Evolutionary conservation across 2,329 filamentous ascomycete genomes (phyloP).

Genomic region (Pseudomassariella vexata): DNA sequence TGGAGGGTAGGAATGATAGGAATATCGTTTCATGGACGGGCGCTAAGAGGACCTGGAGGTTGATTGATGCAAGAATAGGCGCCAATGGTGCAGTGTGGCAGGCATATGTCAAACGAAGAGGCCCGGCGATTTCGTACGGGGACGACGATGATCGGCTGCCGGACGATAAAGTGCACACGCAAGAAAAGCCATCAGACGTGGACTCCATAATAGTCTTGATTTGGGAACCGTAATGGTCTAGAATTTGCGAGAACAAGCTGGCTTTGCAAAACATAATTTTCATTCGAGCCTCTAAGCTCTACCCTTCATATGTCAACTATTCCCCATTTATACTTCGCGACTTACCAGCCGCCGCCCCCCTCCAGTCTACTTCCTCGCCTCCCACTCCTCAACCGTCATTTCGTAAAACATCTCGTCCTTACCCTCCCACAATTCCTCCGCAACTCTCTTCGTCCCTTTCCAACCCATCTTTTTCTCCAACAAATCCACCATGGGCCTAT

Average conservation of each 20-base stretch:
- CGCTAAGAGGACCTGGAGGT: conserved; percentile 30
- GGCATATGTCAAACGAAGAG: conserved; percentile 33
- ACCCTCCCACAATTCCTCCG: conserved; percentile 8
- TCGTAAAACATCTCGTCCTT: conserved; percentile 19
- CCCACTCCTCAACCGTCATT: conserved; percentile 14
- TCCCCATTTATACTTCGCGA: no score
- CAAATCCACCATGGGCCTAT: conserved; percentile 16
- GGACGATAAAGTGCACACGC: conserved; percentile 15
- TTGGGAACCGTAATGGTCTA: conserved; percentile 28
- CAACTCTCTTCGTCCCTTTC: conserved; percentile 9
- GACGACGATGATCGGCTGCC: conserved; percentile 11
- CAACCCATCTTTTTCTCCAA: conserved; percentile 17
- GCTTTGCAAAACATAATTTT: no score
- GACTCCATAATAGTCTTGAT: conserved; percentile 36
- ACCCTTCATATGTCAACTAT: no score
- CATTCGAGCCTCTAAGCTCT: no score
- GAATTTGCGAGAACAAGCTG: no score
- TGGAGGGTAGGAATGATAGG: conserved; percentile 16
- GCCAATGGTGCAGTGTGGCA: conserved; percentile 37
- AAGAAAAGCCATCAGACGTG: conserved; percentile 20
- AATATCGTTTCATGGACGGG: conserved; percentile 30
- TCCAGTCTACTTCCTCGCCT: not conserved
- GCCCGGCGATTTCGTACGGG: conserved; percentile 9
- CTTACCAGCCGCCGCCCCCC: no score
- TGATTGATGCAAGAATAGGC: conserved; percentile 32